These are phyloP conservation scores for Albifimbria verrucaria DNA, from an alignment of 2,329 filamentous ascomycete species.

Conservation along the genomic window DNA sequence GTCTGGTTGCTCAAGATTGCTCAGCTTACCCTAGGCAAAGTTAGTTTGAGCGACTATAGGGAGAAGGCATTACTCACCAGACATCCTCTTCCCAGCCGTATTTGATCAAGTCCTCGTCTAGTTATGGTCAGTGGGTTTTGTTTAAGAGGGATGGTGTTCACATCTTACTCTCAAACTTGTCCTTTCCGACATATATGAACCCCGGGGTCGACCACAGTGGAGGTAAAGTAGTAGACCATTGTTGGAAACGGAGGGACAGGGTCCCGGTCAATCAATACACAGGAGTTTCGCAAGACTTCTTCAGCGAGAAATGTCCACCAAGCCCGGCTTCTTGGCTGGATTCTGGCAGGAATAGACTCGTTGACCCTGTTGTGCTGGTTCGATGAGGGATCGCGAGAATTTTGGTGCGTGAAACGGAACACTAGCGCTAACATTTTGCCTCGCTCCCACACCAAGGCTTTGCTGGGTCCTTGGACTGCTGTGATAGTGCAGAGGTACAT, in stretches of 20 bases:
- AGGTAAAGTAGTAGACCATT: conserved; percentile 97
- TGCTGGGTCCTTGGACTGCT: background rate
- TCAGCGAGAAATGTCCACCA: background rate
- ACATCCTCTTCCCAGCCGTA: conserved; percentile 94
- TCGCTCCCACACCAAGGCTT: background rate
- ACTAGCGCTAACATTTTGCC: conserved; percentile 2
- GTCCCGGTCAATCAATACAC: background rate
- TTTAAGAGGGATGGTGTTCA: conserved; percentile 3
- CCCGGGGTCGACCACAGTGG: conserved; percentile 81
- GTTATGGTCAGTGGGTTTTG: conserved; percentile 13
- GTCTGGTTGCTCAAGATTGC: background rate
- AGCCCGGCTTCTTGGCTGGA: conserved; percentile 4
- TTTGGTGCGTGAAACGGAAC: conserved; percentile 11
- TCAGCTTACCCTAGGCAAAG: conserved; percentile 21
- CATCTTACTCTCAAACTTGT: conserved; percentile 92
- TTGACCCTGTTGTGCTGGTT: background rate
- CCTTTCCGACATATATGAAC: conserved; percentile 94
- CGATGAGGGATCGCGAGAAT: conserved; percentile 18
- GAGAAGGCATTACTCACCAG: conserved; percentile 70
- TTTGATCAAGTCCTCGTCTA: conserved; percentile 95
- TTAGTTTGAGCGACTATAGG: background rate
- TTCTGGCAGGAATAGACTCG: conserved; percentile 1
- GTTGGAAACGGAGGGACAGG: conserved; percentile 10
- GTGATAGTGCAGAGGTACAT: background rate
- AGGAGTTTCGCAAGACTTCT: background rate